These are phyloP conservation scores for Tephrocybe sp. DNA, from an alignment of 768 basidiomycete genomes.

Conservation along the genomic window DNA sequence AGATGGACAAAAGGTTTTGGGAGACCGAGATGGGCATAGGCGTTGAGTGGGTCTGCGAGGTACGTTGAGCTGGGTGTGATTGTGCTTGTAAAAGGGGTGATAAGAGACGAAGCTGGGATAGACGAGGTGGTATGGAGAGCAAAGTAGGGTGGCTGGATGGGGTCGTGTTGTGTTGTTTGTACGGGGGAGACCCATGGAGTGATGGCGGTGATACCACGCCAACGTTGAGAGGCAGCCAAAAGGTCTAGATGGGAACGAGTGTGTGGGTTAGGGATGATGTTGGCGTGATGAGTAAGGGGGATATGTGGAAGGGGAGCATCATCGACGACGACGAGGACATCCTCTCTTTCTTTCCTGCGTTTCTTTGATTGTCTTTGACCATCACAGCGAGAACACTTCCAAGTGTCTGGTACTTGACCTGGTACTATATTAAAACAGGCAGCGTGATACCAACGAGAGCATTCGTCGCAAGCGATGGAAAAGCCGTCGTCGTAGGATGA, in stretches of 20 bases:
- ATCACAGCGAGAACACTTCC: constrained; percentile 70
- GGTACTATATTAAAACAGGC: constrained; percentile 68
- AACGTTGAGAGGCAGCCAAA: constrained; percentile 47
- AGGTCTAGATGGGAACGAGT: constrained; percentile 49
- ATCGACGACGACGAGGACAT: constrained; percentile 50
- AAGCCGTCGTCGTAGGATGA: constrained; percentile 72
- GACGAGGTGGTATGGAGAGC: constrained; percentile 61
- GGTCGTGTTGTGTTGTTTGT: constrained; percentile 4
- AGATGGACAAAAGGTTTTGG: too few species aligned
- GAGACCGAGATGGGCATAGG: too few species aligned
- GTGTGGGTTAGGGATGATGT: constrained; percentile 39
- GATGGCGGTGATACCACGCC: constrained; percentile 67
- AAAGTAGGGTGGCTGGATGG: constrained; percentile 41
- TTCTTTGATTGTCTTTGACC: constrained; percentile 21
- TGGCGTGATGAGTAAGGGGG: constrained; percentile 42
- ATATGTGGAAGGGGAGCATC: constrained; percentile 38
- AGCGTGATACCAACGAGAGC: constrained; percentile 76
- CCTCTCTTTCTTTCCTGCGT: constrained; percentile 25
- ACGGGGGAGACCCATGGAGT: constrained; percentile 14
- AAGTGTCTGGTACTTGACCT: constrained; percentile 67
- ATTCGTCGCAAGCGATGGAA: constrained; percentile 76
- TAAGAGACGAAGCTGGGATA: constrained; percentile 50
- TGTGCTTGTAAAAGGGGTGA: constrained; percentile 62
- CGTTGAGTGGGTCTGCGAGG: too few species aligned
- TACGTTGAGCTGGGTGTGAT: too few species aligned